Evolutionary conservation across 129 eudicot species (phyloP), one percentile per base, ranked within the genome.

Genomic region (Helianthus annuus): DNA sequence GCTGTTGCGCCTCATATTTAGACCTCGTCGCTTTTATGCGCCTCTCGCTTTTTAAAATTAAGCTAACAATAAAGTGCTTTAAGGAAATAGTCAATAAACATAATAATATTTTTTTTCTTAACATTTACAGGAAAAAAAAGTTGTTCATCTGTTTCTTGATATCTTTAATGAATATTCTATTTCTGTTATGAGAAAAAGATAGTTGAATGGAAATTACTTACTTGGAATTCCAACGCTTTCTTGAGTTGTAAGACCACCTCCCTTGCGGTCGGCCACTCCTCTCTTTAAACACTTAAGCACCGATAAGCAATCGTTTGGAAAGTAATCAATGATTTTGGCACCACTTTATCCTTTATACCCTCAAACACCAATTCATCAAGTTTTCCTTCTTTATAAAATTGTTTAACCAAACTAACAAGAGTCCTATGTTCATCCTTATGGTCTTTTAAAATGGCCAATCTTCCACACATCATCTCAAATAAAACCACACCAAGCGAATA

Each of bases 201-300:
- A 45, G 7, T 24, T 22, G 10, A 32, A 9, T 0, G 13, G 6
- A 8, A 16, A 24, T 1, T 0, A 60, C 66, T 61, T 61, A 61
- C 66, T 13, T 61, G 66, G 2, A 61, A 61, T 61, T 61, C 46
- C 46, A 61, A 6, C 14, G 66, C 66, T 36, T 61, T 14, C 39
- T 34, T 61, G 1, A 27, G 32, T 5, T 32, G n/a, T 36, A 12
- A 61, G 14, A 5, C 46, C 46, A 61, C 46, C 67, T 14, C 8
- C 38, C 24, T 36, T 36, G 48, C 48, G 0, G 48, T 61, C 48
- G 67, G 48, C 0, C 67, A 12, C 4, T 13, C 3, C 48, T 6
- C 22, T 14, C 22, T 34, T 0, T 61, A 6, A 13, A 13, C 12
- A 61, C n/a, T 44, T 34, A 61, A 36, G 48, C 67, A 61, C 67